A percentile compares a stretch with the other conserved stretches of the same genome.
Evolutionary conservation across 805 yeast species (phyloP).

Genomic region (Pichia eremophila): DNA sequence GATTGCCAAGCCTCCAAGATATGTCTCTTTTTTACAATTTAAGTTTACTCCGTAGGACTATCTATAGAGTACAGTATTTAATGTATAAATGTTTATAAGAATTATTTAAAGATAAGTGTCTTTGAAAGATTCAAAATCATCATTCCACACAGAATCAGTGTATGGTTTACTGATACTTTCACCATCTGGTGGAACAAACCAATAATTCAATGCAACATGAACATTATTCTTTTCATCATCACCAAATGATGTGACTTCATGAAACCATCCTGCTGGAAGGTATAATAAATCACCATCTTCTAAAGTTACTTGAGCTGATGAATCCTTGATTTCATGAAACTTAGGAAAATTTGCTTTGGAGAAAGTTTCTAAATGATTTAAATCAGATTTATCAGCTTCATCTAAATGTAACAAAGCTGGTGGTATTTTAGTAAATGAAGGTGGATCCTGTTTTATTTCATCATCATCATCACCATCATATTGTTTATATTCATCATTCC

Average conservation of each 20-base stretch:
- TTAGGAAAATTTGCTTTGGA: constrained; percentile 1
- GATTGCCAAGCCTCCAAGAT: too few relatives aligned
- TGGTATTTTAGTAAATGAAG: constrained; percentile 58
- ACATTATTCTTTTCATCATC: constrained; percentile 29
- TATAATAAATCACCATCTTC: constrained; percentile 59
- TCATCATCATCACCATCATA: constrained; percentile 12
- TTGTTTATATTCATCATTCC: constrained; percentile 13
- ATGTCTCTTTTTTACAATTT: too few relatives aligned
- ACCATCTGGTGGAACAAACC: constrained; percentile 62
- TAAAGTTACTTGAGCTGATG: constrained; percentile 37
- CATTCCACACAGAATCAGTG: constrained; percentile 42
- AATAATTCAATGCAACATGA: constrained; percentile 64
- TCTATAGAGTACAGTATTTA: too few relatives aligned
- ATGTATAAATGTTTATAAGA: too few relatives aligned
- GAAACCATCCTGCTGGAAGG: constrained; percentile 76
- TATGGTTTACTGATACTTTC: constrained; percentile 28
- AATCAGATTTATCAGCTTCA: constrained; percentile 31
- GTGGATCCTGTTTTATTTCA: constrained; percentile 40
- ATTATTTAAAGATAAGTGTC: constrained; percentile 17
- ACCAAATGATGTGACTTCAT: constrained; percentile 65
- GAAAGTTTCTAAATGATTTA: constrained; percentile 3
- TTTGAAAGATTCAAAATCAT: constrained; percentile 32
- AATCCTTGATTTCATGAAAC: constrained; percentile 24
- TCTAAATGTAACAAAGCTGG: constrained; percentile 54
- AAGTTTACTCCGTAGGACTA: too few relatives aligned